Percentiles rank a stretch among this genome's conserved stretches.
Evolutionary conservation across 2,329 filamentous ascomycete genomes (phyloP).

Genomic region (Trichophyton verrucosum): DNA sequence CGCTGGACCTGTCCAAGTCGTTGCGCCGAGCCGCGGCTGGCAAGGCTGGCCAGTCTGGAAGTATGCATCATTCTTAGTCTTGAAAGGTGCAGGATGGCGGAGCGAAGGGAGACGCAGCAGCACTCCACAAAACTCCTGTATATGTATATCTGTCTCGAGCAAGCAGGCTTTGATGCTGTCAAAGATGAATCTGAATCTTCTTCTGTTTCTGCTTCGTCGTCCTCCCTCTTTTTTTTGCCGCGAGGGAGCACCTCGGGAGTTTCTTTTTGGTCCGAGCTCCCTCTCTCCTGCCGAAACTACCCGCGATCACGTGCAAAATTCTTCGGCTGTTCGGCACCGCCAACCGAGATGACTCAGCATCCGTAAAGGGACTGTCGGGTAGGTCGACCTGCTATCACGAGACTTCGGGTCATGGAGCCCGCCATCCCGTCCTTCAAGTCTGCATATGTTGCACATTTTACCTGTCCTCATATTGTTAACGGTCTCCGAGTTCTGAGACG

Average conservation of each 20-base stretch:
- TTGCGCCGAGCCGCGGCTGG: conserved; percentile 17
- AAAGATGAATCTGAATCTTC: too few species aligned
- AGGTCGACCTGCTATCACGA: too few species aligned
- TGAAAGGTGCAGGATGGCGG: background rate
- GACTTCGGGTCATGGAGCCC: too few species aligned
- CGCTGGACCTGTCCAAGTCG: conserved; percentile 37
- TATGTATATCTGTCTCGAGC: background rate
- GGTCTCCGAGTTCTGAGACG: too few species aligned
- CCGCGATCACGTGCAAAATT: background rate
- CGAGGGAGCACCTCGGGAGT: background rate
- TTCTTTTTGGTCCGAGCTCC: background rate
- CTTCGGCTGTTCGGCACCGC: background rate
- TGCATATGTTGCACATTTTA: too few species aligned
- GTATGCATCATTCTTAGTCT: background rate
- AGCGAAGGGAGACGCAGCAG: background rate
- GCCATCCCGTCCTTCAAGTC: too few species aligned
- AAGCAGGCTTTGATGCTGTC: too few species aligned
- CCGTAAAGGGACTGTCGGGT: background rate
- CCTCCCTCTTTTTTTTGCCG: background rate
- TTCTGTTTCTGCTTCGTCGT: background rate
- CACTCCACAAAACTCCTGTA: background rate
- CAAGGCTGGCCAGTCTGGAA: background rate
- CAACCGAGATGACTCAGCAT: background rate
- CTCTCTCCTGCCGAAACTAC: background rate
- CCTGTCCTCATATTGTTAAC: too few species aligned